Conservation (phyloP, 345 rosid genomes). For the Gossypium arboreum region DNA sequence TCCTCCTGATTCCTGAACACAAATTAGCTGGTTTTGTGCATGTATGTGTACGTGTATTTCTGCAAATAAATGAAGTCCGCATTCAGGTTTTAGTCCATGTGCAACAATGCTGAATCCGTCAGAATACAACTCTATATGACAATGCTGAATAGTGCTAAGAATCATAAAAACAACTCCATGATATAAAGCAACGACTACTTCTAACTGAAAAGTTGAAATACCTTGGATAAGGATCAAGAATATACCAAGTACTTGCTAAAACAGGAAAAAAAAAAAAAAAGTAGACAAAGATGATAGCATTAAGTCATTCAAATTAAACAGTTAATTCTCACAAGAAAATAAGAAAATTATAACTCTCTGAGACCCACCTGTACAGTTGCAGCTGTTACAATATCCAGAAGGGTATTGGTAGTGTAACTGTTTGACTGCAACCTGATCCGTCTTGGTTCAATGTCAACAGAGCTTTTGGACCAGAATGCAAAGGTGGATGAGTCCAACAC, state of each 20-base stretch:
- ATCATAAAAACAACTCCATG: not conserved
- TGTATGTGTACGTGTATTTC: not conserved
- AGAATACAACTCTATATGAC: not conserved
- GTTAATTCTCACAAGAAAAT: not conserved
- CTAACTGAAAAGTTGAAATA: not conserved
- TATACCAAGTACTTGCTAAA: no score
- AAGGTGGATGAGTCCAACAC: conserved; percentile 72
- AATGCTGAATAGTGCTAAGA: not conserved
- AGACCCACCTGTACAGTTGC: conserved; percentile 88
- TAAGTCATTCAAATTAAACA: not conserved
- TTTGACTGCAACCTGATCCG: conserved; percentile 94
- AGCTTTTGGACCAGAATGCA: conserved; percentile 96
- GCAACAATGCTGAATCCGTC: not conserved
- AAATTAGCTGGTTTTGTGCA: not conserved
- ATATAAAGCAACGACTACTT: not conserved
- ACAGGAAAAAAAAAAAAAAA: no score
- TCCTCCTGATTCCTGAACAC: not conserved
- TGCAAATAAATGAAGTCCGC: not conserved
- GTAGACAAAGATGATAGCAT: not conserved
- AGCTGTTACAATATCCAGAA: conserved; percentile 91
- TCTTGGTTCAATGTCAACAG: conserved; percentile 87
- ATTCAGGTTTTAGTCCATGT: not conserved
- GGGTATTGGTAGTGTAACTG: conserved; percentile 81
- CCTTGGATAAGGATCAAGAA: not conserved
- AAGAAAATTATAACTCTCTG: not conserved